Conservation (phyloP, 2,329 filamentous ascomycete genomes). For the Drechmeria coniospora region DNA sequence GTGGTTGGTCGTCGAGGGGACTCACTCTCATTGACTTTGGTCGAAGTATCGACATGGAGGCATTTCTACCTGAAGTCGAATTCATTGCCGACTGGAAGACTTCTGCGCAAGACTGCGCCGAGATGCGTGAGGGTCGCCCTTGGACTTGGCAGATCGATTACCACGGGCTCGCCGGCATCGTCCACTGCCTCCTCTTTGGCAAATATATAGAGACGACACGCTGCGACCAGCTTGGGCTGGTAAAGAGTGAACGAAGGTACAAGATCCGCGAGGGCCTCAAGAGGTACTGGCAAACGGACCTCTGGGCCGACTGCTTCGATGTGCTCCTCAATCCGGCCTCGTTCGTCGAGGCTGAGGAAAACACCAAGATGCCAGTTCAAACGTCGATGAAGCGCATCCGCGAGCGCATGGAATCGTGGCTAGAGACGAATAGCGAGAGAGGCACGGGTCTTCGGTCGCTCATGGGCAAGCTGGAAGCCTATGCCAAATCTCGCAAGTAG, state of each 20-base stretch:
- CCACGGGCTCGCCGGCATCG: slow-evolving; percentile 74
- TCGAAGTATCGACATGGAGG: slow-evolving; percentile 81
- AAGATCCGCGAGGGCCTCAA: slow-evolving; percentile 72
- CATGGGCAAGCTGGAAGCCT: slow-evolving; percentile 47
- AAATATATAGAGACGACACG: slow-evolving; percentile 78
- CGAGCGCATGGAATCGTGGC: slow-evolving; percentile 70
- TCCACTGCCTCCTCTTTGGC: slow-evolving; percentile 83
- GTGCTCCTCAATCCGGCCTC: slow-evolving; percentile 68
- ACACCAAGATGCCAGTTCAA: slow-evolving; percentile 54
- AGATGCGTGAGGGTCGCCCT: slow-evolving; percentile 84
- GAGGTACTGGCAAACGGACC: slow-evolving; percentile 89
- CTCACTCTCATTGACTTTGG: slow-evolving; percentile 89
- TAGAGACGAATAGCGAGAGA: slow-evolving; percentile 68
- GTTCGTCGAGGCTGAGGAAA: slow-evolving; percentile 50
- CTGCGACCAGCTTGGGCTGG: slow-evolving; percentile 37
- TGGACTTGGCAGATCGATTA: slow-evolving; percentile 99
- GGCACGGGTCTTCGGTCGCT: slow-evolving; percentile 58
- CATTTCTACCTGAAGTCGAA: slow-evolving; percentile 54
- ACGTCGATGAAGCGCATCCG: slow-evolving; percentile 53
- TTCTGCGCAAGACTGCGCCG: slow-evolving; percentile 71
- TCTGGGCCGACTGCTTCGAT: slow-evolving; percentile 76
- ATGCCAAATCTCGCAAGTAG: slow-evolving; percentile 21
- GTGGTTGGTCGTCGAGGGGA: slow-evolving; percentile 69
- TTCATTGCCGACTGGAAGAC: slow-evolving; percentile 97
- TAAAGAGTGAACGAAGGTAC: slow-evolving; percentile 53